Percentiles rank a stretch among this genome's conserved stretches.
phyloP scores from a whole-genome alignment of 208 protist genomes.

The Trypanosoma cruzi region DNA sequence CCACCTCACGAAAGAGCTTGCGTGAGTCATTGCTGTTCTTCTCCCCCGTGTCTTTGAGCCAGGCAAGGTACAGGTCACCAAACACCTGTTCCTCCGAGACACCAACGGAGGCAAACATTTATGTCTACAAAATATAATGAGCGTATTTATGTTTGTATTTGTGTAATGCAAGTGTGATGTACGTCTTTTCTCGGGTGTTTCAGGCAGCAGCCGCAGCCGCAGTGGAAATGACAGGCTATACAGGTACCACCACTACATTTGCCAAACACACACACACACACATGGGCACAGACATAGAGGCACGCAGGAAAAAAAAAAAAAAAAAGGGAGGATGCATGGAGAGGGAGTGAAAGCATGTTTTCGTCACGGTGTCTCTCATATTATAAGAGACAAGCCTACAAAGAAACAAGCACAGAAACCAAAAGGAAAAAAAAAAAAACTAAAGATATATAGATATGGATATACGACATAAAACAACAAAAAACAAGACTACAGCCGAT shows the following conservation, averaged over 20 bases:
- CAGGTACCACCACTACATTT: background rate
- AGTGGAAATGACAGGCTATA: background rate
- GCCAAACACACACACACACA: no score
- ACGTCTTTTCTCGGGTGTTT: no score
- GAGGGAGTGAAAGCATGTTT: no score
- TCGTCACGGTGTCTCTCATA: no score
- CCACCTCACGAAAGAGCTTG: slow-evolving; percentile 76
- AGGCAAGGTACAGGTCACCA: slow-evolving; percentile 81
- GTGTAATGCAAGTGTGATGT: no score
- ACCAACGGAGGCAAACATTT: slow-evolving; percentile 70
- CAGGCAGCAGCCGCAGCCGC: no score
- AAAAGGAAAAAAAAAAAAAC: background rate
- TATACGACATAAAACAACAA: slow-evolving; percentile 1
- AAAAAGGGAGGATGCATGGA: slow-evolving; percentile 11
- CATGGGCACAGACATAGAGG: no score
- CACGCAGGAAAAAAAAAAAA: slow-evolving; percentile 9
- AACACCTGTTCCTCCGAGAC: slow-evolving; percentile 83
- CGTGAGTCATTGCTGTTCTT: slow-evolving; percentile 73
- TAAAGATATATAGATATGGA: no score
- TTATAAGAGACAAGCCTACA: no score
- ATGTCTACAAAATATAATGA: background rate
- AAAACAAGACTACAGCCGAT: no score
- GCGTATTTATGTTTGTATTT: slow-evolving; percentile 14
- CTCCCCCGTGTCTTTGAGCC: slow-evolving; percentile 90
- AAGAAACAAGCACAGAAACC: no score